Conservation (phyloP, 2,329 filamentous ascomycete genomes). For the Fusarium mangiferae region DNA sequence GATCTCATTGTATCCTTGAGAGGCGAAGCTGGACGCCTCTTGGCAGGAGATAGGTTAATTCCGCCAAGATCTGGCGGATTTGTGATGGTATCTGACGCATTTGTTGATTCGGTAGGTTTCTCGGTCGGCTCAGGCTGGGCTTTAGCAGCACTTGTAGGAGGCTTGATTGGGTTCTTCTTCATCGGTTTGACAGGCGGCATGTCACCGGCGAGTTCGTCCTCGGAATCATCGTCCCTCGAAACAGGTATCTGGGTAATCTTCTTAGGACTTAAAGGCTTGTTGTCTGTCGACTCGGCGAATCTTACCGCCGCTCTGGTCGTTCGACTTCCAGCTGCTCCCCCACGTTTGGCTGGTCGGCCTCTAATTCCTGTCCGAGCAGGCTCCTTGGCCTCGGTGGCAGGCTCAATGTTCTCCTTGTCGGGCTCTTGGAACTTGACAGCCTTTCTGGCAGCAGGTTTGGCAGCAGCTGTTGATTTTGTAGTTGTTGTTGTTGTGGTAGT, state of each 20-base stretch:
- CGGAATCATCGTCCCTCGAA: constrained; percentile 62
- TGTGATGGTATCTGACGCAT: constrained; percentile 45
- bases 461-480: constrained; percentile 49
- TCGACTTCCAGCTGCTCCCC: constrained; percentile 44
- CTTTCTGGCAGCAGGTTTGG: constrained; percentile 65
- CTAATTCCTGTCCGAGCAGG: constrained; percentile 50
- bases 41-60: constrained; percentile 65
- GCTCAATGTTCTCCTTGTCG: constrained; percentile 71
- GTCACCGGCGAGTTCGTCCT: constrained; percentile 68
- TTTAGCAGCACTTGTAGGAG: constrained; percentile 44
- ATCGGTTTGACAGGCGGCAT: constrained; percentile 62
- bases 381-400: constrained; percentile 52
- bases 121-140: constrained; percentile 20
- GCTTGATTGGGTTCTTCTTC: constrained; percentile 66
- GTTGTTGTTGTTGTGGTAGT: constrained; percentile 46
- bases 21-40: constrained; percentile 62
- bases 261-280: constrained; percentile 70
- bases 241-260: constrained; percentile 69
- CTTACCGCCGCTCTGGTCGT: constrained; percentile 51
- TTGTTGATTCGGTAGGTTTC: constrained; percentile 37
- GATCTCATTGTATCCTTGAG: constrained; percentile 66
- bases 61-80: constrained; percentile 51
- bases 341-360: constrained; percentile 57
- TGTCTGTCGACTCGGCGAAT: constrained; percentile 49
- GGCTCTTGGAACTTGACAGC: constrained; percentile 71